Conservation (phyloP, 805 yeast genomes). For the Kodamaea restingae region DNA sequence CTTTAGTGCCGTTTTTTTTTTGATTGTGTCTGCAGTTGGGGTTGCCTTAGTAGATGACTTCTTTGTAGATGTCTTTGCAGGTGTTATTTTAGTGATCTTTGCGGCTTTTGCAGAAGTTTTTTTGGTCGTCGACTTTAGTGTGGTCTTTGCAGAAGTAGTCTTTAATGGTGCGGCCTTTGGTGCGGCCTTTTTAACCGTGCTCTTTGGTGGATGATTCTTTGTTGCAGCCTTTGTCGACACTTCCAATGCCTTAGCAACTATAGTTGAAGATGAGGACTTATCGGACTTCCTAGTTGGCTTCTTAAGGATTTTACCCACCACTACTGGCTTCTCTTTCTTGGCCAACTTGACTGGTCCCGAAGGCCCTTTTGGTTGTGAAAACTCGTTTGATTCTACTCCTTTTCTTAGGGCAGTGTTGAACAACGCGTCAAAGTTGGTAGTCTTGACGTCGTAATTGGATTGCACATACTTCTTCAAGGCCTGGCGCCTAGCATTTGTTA, state of each 20-base stretch:
- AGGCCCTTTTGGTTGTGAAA: constrained; percentile 84
- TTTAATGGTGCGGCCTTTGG: constrained; percentile 25
- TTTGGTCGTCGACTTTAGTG: constrained; percentile 13
- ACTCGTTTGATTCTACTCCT: constrained; percentile 75
- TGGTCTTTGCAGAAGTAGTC: constrained; percentile 16
- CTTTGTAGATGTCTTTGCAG: no score
- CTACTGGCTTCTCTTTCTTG: constrained; percentile 32
- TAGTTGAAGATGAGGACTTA: background rate
- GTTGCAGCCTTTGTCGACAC: constrained; percentile 13
- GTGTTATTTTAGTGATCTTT: no score
- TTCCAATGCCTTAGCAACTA: constrained; percentile 14
- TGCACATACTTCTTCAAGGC: constrained; percentile 81
- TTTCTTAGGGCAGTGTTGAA: constrained; percentile 76
- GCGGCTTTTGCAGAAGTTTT: no score
- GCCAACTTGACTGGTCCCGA: constrained; percentile 77
- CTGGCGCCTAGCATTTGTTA: constrained; percentile 55
- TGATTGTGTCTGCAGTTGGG: no score
- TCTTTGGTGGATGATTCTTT: constrained; percentile 10
- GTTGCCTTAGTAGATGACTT: no score
- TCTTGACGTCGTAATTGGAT: constrained; percentile 53
- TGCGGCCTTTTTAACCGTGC: constrained; percentile 20
- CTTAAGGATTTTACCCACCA: constrained; percentile 19
- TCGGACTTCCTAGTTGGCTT: constrained; percentile 18
- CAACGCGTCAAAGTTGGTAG: constrained; percentile 66
- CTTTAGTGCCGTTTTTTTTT: no score